Percentiles rank a stretch among this genome's conserved stretches.
Conservation (phyloP, 78 protist genomes). For the Polysphondylium violaceum region DNA sequence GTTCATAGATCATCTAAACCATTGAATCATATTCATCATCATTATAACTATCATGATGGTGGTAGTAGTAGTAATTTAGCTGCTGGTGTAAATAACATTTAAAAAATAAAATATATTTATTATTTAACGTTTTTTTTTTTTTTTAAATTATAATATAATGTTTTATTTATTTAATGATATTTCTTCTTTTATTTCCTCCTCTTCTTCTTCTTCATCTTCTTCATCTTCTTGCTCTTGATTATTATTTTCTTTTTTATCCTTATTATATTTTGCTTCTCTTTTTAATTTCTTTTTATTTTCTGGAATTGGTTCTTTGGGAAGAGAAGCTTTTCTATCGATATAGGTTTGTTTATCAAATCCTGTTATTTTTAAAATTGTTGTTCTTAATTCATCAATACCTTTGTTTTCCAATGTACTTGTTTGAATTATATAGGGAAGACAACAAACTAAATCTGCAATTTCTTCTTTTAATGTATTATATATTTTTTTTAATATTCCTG, state of each 20-base stretch:
- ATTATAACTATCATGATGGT: neutral
- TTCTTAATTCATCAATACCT: conserved; percentile 49
- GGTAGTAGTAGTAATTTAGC: too few relatives aligned
- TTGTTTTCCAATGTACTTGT: neutral
- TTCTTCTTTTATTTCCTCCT: neutral
- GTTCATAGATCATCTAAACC: conserved; percentile 23
- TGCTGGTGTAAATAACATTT: too few relatives aligned
- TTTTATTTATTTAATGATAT: neutral
- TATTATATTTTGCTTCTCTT: neutral
- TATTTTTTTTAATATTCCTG: conserved; percentile 17
- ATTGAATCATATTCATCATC: neutral
- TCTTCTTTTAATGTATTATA: conserved; percentile 18
- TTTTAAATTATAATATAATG: too few relatives aligned
- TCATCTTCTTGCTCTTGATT: neutral
- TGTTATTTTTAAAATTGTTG: conserved; percentile 24
- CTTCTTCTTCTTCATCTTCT: neutral
- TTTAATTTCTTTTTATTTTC: neutral
- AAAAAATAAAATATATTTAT: neutral
- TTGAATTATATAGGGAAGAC: conserved; percentile 63
- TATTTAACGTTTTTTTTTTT: neutral
- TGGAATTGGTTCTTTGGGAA: neutral
- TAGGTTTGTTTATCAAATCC: conserved; percentile 13
- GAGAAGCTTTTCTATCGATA: neutral
- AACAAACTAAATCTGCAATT: conserved; percentile 31
- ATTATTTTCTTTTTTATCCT: neutral